Evolutionary conservation across 441 rosid species (phyloP), one percentile per base, ranked within the genome.

Genomic region (Viola pubescens): DNA sequence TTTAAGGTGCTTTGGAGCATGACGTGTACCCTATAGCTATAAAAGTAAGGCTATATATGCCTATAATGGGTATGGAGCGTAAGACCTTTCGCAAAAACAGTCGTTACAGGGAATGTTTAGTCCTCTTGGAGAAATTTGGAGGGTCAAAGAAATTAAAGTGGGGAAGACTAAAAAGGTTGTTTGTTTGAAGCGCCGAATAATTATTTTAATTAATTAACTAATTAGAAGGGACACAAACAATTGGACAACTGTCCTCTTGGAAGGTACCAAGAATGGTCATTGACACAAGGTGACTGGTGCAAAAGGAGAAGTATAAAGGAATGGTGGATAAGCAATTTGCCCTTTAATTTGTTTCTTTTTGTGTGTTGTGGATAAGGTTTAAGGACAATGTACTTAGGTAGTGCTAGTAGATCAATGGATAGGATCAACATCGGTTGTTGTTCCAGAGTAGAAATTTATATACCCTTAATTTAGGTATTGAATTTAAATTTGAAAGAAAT

Each of bases 191-290:
- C 39, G 39, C 42, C 61, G 39, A 10, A 14, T 37, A 26, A 2
- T 26, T 26, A 26, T 26, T 26, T 26, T 26, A 26, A 26, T 26
- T 26, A 26, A 26, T 7, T 2, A 40, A 5, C 4, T 37, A 19
- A 56, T 41, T 56, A 40, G 38, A 53, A 61, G 14, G 41, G 57
- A 26, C 34, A 26, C 34, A 26, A n/a, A 48, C 38, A 52, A 56
- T 16, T 16, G 44, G 65, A 69, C 73, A 68, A 43, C 26, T 43
- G 78, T 66, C 70, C 63, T 26, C 34, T 26, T 59, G n/a, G 63
- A 16, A 60, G 59, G 70, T 60, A 64, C 49, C 61, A 6, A 8
- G 10, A 46, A 65, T 34, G 63, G 46, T 43, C 44, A 59, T 59
- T 13, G 9, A 60, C 60, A 60, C 60, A 55, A 58, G 58, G 38